Conservation (phyloP, 2,329 filamentous ascomycete genomes). For the Endocalyx cinctus region DNA sequence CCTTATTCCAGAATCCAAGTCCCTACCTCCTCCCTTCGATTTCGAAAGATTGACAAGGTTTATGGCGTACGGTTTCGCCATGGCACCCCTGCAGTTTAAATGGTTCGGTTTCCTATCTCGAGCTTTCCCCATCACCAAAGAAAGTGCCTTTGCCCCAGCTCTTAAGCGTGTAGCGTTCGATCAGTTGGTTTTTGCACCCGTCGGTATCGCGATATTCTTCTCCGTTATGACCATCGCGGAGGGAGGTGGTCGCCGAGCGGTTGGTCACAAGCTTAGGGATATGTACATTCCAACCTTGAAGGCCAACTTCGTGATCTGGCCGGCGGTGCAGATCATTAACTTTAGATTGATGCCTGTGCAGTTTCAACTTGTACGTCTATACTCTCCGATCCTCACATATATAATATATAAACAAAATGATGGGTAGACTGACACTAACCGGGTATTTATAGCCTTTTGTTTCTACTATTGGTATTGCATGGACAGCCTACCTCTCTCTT, state of each 20-base stretch:
- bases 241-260: slow-evolving; percentile 76
- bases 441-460: slow-evolving; percentile 91
- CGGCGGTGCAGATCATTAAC: slow-evolving; percentile 92
- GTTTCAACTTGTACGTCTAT: slow-evolving; percentile 82
- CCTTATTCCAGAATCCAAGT: slow-evolving; percentile 59
- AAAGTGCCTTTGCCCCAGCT: slow-evolving; percentile 67
- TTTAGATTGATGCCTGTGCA: slow-evolving; percentile 93
- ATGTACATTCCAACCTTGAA: slow-evolving; percentile 93
- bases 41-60: slow-evolving; percentile 92
- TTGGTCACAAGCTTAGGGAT: slow-evolving; percentile 81
- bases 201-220: slow-evolving; percentile 85
- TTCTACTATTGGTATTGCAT: slow-evolving; percentile 90
- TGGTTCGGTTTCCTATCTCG: slow-evolving; percentile 87
- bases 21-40: slow-evolving; percentile 78
- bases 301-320: slow-evolving; percentile 95
- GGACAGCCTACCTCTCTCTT: slow-evolving; percentile 94
- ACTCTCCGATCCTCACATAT: background rate
- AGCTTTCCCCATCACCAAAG: slow-evolving; percentile 80
- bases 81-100: slow-evolving; percentile 91
- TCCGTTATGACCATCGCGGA: slow-evolving; percentile 95
- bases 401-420: background rate
- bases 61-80: slow-evolving; percentile 95
- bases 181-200: slow-evolving; percentile 87
- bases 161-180: slow-evolving; percentile 90
- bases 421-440: slow-evolving; percentile 3